Conservation (phyloP, 208 protist genomes). For the Herpetomonas muscarum region DNA sequence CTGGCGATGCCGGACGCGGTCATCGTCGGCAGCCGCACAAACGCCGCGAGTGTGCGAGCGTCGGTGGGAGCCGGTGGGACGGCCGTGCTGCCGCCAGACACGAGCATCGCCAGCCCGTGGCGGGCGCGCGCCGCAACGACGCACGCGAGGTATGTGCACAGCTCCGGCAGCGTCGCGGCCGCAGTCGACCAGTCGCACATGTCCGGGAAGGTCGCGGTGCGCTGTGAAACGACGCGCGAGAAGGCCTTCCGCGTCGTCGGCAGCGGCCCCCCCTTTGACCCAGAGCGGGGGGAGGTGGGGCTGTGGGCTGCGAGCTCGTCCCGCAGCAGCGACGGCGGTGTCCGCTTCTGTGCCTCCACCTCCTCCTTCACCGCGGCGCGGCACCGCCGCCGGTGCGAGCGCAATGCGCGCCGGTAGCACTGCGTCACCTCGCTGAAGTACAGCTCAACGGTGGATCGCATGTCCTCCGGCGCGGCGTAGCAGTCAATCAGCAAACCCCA, state of each 20-base stretch:
- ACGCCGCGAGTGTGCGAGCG: neutral
- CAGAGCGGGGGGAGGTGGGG: neutral
- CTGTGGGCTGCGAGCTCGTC: neutral
- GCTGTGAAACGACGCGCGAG: neutral
- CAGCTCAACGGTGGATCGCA: slow-evolving; percentile 3
- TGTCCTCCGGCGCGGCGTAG: slow-evolving; percentile 11
- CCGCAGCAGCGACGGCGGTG: neutral
- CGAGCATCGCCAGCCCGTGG: neutral
- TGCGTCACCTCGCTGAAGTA: slow-evolving; percentile 1
- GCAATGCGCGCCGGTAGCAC: slow-evolving; percentile 1
- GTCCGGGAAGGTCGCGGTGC: neutral
- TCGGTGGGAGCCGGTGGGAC: neutral
- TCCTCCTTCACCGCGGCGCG: no score
- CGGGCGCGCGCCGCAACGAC: neutral
- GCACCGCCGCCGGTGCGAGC: no score
- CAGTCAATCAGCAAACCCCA: slow-evolving; percentile 16
- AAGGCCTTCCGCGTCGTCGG: neutral
- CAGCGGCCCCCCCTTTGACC: neutral
- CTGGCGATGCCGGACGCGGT: neutral
- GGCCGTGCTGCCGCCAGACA: neutral
- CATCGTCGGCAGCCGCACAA: no score
- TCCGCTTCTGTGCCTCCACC: no score
- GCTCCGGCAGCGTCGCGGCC: neutral
- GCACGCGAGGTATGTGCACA: slow-evolving; percentile 8
- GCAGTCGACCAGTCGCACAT: neutral